Conservation (phyloP, 2,329 filamentous ascomycete genomes). For the Talaromyces sp. region DNA sequence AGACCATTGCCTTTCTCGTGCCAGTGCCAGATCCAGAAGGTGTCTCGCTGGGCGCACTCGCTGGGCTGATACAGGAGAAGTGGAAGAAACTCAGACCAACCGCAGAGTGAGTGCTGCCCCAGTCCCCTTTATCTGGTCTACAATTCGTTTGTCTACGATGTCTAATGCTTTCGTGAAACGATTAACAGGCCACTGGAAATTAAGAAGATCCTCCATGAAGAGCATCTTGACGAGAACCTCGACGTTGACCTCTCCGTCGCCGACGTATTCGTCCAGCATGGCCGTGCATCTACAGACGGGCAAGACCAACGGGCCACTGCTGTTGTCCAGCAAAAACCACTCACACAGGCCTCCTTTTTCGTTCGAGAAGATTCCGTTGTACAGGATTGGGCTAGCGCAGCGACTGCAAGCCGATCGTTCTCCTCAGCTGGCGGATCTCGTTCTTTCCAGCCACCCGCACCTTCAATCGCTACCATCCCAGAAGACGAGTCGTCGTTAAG, state of each 20-base stretch:
- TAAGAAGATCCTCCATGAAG: conserved; percentile 32
- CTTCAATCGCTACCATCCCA: conserved; percentile 15
- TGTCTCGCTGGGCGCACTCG: conserved; percentile 24
- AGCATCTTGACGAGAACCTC: conserved; percentile 25
- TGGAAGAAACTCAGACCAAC: conserved; percentile 29
- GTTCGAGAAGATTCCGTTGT: conserved; percentile 28
- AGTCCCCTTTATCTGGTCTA: neutral
- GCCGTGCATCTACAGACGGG: conserved; percentile 27
- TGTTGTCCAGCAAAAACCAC: conserved; percentile 28
- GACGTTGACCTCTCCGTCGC: conserved; percentile 28
- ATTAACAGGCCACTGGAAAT: conserved; percentile 27
- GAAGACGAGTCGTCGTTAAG: conserved; percentile 12
- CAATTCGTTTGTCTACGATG: neutral
- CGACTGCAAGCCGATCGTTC: conserved; percentile 12
- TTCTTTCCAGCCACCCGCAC: neutral
- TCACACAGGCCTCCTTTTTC: conserved; percentile 14
- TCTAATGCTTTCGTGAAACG: neutral
- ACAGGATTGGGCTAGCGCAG: conserved; percentile 29
- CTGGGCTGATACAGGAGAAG: conserved; percentile 25
- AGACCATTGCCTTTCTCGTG: conserved; percentile 25
- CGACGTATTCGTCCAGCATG: conserved; percentile 33
- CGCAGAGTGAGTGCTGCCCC: conserved; percentile 22
- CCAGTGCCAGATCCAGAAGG: conserved; percentile 26
- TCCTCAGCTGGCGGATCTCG: neutral
- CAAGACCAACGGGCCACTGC: conserved; percentile 29